A percentile compares a stretch with the other conserved stretches of the same genome.
phyloP scores from a whole-genome alignment of 805 yeast species.

The Suhomyces vadensis region DNA sequence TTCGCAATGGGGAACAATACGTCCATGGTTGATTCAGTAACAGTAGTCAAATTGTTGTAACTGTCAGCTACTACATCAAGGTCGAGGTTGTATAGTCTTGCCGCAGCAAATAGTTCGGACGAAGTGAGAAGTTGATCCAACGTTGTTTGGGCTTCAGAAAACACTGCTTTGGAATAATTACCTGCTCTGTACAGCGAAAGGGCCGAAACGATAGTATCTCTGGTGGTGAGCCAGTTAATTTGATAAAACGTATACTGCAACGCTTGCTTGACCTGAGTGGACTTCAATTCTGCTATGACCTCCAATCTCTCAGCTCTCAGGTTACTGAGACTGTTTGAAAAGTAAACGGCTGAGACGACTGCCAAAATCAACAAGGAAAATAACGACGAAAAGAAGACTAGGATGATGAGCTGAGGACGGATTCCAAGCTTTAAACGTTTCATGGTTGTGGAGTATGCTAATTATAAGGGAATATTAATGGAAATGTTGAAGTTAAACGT shows the following conservation, averaged over 20 bases:
- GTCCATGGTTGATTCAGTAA: slow-evolving; percentile 30
- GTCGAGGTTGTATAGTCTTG: slow-evolving; percentile 65
- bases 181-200: slow-evolving; percentile 70
- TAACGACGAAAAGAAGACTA: slow-evolving; percentile 69
- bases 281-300: slow-evolving; percentile 78
- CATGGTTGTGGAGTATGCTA: too few species aligned
- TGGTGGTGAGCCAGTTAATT: slow-evolving; percentile 60
- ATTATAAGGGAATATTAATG: too few species aligned
- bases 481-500: not conserved
- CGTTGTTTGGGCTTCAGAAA: slow-evolving; percentile 43
- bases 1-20: slow-evolving; percentile 52
- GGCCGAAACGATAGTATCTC: slow-evolving; percentile 61
- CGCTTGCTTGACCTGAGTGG: slow-evolving; percentile 74
- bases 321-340: slow-evolving; percentile 58
- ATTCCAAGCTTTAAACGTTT: slow-evolving; percentile 58
- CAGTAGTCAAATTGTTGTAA: slow-evolving; percentile 26
- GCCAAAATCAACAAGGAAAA: slow-evolving; percentile 72
- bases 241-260: slow-evolving; percentile 66
- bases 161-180: slow-evolving; percentile 52
- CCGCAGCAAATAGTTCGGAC: slow-evolving; percentile 62
- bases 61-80: slow-evolving; percentile 47
- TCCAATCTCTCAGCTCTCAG: slow-evolving; percentile 69
- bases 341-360: slow-evolving; percentile 71
- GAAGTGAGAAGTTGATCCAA: slow-evolving; percentile 64
- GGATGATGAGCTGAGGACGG: slow-evolving; percentile 69